Percentiles rank a stretch among this genome's conserved stretches.
Evolutionary conservation across 495 filamentous ascomycete genomes (phyloP).

Genomic region (Penicillium longicatenatum): DNA sequence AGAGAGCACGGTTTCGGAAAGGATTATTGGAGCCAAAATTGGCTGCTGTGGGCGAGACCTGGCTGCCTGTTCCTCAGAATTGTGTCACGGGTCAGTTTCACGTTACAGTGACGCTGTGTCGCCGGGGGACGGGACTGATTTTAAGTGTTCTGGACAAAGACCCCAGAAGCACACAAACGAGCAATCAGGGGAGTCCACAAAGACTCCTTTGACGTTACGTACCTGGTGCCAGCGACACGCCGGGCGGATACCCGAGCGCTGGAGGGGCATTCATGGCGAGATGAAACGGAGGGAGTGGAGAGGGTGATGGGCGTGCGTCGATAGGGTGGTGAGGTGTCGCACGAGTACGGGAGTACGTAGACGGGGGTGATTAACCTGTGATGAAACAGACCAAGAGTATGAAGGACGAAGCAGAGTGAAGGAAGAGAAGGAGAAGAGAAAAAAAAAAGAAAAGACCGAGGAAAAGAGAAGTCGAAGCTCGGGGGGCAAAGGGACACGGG

Average conservation of each 20-base stretch:
- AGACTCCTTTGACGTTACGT: conserved; percentile 28
- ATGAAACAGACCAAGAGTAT: conserved; percentile 6
- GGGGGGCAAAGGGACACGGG: conserved; percentile 8
- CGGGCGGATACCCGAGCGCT: conserved; percentile 41
- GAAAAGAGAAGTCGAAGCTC: conserved; percentile 1
- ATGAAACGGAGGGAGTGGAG: conserved; percentile 29
- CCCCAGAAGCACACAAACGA: not conserved
- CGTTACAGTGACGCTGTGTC: not conserved
- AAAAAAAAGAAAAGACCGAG: not conserved
- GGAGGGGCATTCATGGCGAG: conserved; percentile 43
- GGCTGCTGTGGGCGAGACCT: conserved; percentile 51
- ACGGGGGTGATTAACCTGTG: conserved; percentile 1
- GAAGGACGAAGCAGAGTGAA: not conserved
- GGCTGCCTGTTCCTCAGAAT: not conserved
- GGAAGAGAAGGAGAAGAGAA: not conserved
- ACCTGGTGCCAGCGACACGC: conserved; percentile 44
- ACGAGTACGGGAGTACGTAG: conserved; percentile 1
- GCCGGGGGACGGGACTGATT: not conserved
- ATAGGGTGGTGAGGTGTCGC: conserved; percentile 3
- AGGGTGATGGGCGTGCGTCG: conserved; percentile 11
- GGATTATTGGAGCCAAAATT: conserved; percentile 93
- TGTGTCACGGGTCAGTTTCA: conserved; percentile 17
- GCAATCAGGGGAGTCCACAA: not conserved
- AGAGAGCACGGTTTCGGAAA: conserved; percentile 88
- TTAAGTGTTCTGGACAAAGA: not conserved